These are phyloP conservation scores for Clarireedia monteithiana DNA, from an alignment of 2,329 filamentous ascomycete genomes.

Conservation along the genomic window DNA sequence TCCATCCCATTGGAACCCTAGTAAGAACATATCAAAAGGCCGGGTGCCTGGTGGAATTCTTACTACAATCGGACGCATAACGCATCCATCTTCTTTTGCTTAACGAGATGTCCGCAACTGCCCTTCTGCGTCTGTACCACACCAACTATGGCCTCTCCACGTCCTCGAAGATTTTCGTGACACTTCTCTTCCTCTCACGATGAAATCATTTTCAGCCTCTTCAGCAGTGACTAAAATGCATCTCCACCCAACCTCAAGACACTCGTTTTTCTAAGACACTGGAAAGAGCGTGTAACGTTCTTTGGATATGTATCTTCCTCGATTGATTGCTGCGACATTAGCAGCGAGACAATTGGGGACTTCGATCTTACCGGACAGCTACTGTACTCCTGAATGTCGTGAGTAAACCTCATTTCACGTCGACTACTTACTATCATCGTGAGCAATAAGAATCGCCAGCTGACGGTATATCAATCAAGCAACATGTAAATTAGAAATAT, in stretches of 20 bases:
- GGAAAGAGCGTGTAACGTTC: constrained; percentile 6
- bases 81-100: background rate
- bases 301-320: constrained; percentile 18
- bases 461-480: constrained; percentile 9
- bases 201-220: constrained; percentile 14
- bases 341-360: constrained; percentile 12
- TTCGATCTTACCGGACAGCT: constrained; percentile 13
- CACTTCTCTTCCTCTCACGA: background rate
- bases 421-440: background rate
- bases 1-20: background rate
- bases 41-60: background rate
- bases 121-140: background rate
- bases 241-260: constrained; percentile 7
- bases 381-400: constrained; percentile 24
- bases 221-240: constrained; percentile 17
- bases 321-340: constrained; percentile 14
- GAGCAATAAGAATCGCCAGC: background rate
- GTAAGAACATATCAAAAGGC: background rate
- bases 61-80: background rate
- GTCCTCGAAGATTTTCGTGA: background rate
- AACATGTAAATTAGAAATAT: constrained; percentile 16
- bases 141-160: background rate
- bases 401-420: constrained; percentile 8
- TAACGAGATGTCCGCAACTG: background rate
- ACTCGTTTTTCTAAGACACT: constrained; percentile 15